Conservation (phyloP, 2,329 filamentous ascomycete species). For the Pezicula neosporulosa region DNA sequence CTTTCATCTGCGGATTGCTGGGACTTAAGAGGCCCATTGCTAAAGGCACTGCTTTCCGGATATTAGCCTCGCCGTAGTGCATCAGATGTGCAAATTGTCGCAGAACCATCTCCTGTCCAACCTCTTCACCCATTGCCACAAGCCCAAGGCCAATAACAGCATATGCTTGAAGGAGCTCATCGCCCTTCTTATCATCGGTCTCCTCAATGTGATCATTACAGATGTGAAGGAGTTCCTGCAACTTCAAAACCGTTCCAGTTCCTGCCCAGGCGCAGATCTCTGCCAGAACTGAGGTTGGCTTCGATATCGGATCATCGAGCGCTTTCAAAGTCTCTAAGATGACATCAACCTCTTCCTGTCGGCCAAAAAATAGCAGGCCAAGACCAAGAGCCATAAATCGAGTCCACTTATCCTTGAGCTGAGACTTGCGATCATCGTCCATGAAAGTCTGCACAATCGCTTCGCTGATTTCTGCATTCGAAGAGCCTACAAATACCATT, state of each 20-base stretch:
- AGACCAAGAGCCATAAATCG: conserved; percentile 93
- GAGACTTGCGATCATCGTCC: conserved; percentile 86
- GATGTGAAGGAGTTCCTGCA: conserved; percentile 94
- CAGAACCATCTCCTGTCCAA: conserved; percentile 98
- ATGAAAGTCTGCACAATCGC: conserved; percentile 89
- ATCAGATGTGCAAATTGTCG: conserved; percentile 97
- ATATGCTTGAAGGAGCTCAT: conserved; percentile 93
- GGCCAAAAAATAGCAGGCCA: conserved; percentile 90
- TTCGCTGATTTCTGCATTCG: conserved; percentile 85
- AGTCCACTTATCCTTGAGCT: conserved; percentile 97
- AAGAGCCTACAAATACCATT: conserved; percentile 88
- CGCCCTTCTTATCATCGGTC: conserved; percentile 89
- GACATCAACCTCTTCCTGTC: conserved; percentile 98
- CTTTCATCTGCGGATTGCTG: conserved; percentile 99
- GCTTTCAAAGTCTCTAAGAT: conserved; percentile 95
- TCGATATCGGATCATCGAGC: conserved; percentile 94
- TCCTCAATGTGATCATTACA: conserved; percentile 98
- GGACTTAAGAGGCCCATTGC: conserved; percentile 96
- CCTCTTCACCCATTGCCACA: conserved; percentile 96
- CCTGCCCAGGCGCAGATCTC: conserved; percentile 98
- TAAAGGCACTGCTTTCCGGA: conserved; percentile 90
- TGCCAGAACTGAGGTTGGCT: conserved; percentile 89
- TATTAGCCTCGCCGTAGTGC: conserved; percentile 98
- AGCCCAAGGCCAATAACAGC: conserved; percentile 91
- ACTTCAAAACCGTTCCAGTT: conserved; percentile 93